Percentiles rank a stretch among this genome's conserved stretches.
These are phyloP conservation scores for Calonectria montana DNA, from an alignment of 2,329 filamentous ascomycete genomes.

Conservation along the genomic window DNA sequence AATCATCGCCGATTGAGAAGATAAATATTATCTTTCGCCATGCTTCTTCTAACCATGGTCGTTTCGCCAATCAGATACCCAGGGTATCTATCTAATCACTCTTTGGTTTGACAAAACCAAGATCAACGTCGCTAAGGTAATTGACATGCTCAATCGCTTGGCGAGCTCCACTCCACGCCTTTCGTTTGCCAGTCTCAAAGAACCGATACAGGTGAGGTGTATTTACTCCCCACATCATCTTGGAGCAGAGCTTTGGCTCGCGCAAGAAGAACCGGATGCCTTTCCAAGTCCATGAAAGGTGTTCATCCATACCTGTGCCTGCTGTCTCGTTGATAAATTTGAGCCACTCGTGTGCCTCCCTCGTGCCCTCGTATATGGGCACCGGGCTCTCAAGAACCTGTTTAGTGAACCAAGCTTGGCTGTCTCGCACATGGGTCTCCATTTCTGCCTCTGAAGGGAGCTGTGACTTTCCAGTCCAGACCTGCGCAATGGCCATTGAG, in stretches of 20 bases:
- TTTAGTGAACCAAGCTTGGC: slow-evolving; percentile 28
- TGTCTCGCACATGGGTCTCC: slow-evolving; percentile 37
- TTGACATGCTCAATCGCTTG: slow-evolving; percentile 41
- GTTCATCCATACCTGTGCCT: slow-evolving; percentile 52
- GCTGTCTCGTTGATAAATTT: slow-evolving; percentile 52
- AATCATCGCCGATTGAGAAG: too few relatives aligned
- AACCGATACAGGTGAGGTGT: slow-evolving; percentile 52
- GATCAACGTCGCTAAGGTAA: slow-evolving; percentile 27
- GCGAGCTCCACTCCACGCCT: slow-evolving; percentile 50
- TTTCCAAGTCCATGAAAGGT: slow-evolving; percentile 52
- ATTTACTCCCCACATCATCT: slow-evolving; percentile 51
- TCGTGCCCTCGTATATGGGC: slow-evolving; percentile 31
- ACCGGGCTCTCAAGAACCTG: slow-evolving; percentile 24
- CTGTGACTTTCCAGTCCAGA: slow-evolving; percentile 51
- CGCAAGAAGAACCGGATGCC: slow-evolving; percentile 52
- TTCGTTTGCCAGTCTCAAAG: slow-evolving; percentile 52
- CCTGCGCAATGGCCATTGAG: slow-evolving; percentile 53
- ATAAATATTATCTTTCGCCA: too few relatives aligned
- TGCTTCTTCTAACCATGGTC: too few relatives aligned
- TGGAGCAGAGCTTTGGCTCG: slow-evolving; percentile 49
- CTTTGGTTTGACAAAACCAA: slow-evolving; percentile 21
- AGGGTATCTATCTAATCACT: background rate
- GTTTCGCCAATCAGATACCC: too few relatives aligned
- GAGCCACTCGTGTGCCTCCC: slow-evolving; percentile 47
- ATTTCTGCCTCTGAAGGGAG: slow-evolving; percentile 51